Evolutionary conservation across 1,284 basidiomycete genomes (phyloP), one percentile per base, ranked within the genome.

Genomic region (Cutaneotrichosporon sp.): DNA sequence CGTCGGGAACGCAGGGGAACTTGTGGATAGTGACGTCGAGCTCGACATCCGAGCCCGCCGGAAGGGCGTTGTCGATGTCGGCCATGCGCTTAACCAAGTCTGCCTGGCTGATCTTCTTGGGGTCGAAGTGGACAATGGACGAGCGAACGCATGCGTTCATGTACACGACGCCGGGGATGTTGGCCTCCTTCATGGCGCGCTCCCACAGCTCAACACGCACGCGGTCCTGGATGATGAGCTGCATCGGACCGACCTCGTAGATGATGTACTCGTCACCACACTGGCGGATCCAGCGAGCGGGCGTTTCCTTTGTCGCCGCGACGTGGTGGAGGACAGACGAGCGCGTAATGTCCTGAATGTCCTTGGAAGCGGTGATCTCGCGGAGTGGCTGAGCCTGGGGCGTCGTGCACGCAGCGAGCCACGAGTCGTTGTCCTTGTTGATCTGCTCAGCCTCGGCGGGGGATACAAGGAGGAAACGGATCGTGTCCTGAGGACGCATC

Each of bases 1-100:
- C 88, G 67, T 88, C 84, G 9, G 88, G 82, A 0, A 84, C 85
- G 31, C 89, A 84, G 0, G 88, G 88, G 64, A 89, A 85, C 5
- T 81, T 83, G 46, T 89, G 81, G 40, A 81, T 81, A 5, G 87
- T 83, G 1, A 84, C 84, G 0, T 83, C 80, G 62, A 89, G 63
- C 61, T 85, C 83, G 4, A 79, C 73, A 9, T 76, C 69, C 3
- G 82, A 62, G 46, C 64, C 40, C 36, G 49, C 53, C 5, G 47
- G 52, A 7, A 65, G 56, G 11, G 7, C 22, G 2, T 50, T 56
- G 61, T 63, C 63, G 40, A 65, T 65, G 42, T 67, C 63, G 21
- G 61, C 62, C 60, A 87, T 80, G 7, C 75, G 66, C 1, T 74
- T 51, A 26, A 88, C 74, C 5, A 87, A 71, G 0, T 77, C 72